phyloP scores from a whole-genome alignment of 495 filamentous ascomycete species.

The Aspergillus heteromorphus region DNA sequence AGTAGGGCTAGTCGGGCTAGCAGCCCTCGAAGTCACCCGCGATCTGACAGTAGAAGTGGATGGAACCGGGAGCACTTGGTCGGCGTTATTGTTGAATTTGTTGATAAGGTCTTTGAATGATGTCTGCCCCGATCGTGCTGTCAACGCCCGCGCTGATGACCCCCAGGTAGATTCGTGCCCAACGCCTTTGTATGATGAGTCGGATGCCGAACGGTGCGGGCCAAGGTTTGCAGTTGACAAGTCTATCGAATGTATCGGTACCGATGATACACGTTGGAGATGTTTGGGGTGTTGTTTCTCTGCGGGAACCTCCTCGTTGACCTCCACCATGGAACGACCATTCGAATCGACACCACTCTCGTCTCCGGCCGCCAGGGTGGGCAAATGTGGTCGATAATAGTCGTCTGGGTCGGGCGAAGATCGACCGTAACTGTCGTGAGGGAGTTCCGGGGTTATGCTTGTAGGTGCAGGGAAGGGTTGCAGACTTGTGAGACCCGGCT shows the following conservation, averaged over 20 bases:
- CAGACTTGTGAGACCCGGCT: conserved; percentile 17
- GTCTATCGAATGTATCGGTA: conserved; percentile 24
- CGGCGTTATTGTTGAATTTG: conserved; percentile 53
- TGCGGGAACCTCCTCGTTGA: conserved; percentile 20
- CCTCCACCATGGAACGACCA: conserved; percentile 21
- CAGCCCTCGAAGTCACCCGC: conserved; percentile 20
- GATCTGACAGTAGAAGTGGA: conserved; percentile 30
- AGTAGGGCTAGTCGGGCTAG: conserved; percentile 28
- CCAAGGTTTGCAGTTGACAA: conserved; percentile 21
- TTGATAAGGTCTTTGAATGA: conserved; percentile 59
- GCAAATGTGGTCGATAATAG: conserved; percentile 41
- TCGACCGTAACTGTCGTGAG: conserved; percentile 24
- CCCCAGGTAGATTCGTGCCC: conserved; percentile 18
- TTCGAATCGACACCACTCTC: conserved; percentile 21
- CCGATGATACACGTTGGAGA: conserved; percentile 23
- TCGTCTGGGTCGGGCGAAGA: conserved; percentile 49
- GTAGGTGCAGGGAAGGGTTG: conserved; percentile 23
- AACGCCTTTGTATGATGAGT: conserved; percentile 25
- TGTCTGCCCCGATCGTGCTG: conserved; percentile 36
- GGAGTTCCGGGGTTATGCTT: conserved; percentile 10
- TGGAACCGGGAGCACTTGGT: conserved; percentile 49
- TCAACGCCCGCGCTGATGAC: conserved; percentile 15
- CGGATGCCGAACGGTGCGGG: conserved; percentile 33
- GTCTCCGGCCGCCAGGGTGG: conserved; percentile 20
- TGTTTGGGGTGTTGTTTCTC: conserved; percentile 12